phyloP scores from a whole-genome alignment of 2,329 filamentous ascomycete species.

The Hypomyces rosellus region DNA sequence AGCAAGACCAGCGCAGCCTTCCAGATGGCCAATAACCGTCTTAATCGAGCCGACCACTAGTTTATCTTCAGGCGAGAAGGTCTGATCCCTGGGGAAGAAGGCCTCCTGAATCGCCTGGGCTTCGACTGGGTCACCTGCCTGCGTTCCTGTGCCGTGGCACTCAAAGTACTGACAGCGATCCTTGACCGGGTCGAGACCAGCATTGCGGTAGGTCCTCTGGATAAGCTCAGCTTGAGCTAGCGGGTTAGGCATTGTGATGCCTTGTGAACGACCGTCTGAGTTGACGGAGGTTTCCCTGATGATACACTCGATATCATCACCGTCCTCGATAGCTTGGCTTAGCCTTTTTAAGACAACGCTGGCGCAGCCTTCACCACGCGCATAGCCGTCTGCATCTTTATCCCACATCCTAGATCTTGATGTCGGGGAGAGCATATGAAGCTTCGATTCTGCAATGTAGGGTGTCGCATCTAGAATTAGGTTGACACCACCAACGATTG shows the following conservation, averaged over 20 bases:
- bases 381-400: constrained; percentile 42
- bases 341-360: constrained; percentile 3
- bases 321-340: neutral
- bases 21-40: constrained; percentile 14
- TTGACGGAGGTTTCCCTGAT: constrained; percentile 1
- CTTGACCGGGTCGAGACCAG: neutral
- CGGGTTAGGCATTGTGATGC: constrained; percentile 1
- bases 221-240: neutral
- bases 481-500: constrained; percentile 23
- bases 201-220: neutral
- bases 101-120: neutral
- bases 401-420: constrained; percentile 34
- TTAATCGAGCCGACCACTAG: constrained; percentile 8
- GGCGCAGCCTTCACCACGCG: constrained; percentile 35
- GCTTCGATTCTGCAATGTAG: constrained; percentile 7
- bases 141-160: constrained; percentile 8
- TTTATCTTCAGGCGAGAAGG: neutral
- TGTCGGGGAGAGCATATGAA: constrained; percentile 12
- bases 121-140: constrained; percentile 17
- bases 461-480: constrained; percentile 30
- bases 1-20: constrained; percentile 16
- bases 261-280: constrained; percentile 2
- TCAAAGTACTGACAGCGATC: constrained; percentile 21
- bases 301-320: constrained; percentile 3
- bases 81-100: neutral